phyloP scores from a whole-genome alignment of 805 yeast species.

The Candida ponderosae region DNA sequence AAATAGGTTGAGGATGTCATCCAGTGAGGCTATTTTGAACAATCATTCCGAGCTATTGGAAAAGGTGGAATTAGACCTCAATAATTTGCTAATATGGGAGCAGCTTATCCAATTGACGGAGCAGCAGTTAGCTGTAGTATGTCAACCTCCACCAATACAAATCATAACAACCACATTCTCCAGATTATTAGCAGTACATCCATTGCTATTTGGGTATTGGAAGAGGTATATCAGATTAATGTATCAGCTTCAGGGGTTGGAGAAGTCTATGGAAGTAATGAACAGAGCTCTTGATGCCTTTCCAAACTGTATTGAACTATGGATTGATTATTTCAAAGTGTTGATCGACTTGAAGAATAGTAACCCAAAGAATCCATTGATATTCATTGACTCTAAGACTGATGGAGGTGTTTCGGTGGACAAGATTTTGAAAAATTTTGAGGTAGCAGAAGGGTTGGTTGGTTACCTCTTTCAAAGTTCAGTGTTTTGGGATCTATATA shows the following conservation, averaged over 20 bases:
- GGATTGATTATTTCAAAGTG: conserved; percentile 60
- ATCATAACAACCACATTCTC: conserved; percentile 28
- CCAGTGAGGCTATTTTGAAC: not conserved
- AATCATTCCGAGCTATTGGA: not conserved
- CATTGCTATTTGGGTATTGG: conserved; percentile 58
- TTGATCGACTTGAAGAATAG: conserved; percentile 19
- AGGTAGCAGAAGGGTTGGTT: conserved; percentile 37
- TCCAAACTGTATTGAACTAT: conserved; percentile 56
- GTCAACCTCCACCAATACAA: conserved; percentile 2
- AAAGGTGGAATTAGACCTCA: not conserved
- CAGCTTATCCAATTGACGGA: not conserved
- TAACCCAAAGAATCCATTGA: not conserved
- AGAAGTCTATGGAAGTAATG: conserved; percentile 38
- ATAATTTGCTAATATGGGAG: not conserved
- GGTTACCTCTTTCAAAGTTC: conserved; percentile 77
- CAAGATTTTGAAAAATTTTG: conserved; percentile 34
- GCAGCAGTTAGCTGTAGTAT: not conserved
- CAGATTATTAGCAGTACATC: conserved; percentile 43
- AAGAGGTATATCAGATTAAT: conserved; percentile 47
- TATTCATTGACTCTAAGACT: not conserved
- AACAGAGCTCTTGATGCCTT: conserved; percentile 36
- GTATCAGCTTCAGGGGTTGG: conserved; percentile 48
- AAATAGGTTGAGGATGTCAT: not conserved
- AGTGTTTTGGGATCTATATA: conserved; percentile 71
- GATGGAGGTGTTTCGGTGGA: conserved; percentile 12